Evolutionary conservation across 257 asterid genomes (phyloP), one percentile per base, ranked within the genome.

Genomic region (Nicotiana sylvestris): DNA sequence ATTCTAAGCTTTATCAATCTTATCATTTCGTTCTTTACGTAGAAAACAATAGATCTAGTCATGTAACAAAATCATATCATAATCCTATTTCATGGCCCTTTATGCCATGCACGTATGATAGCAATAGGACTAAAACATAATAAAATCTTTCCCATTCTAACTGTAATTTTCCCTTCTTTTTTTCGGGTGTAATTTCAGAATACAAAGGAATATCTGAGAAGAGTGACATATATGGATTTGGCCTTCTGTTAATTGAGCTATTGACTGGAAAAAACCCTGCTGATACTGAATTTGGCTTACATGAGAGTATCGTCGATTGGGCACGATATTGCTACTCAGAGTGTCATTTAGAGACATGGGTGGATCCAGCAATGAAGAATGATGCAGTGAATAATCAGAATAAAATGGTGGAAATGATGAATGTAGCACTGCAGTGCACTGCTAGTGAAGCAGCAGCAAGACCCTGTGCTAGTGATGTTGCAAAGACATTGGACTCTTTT

Each of bases 321-420:
- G 98, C 98, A 0, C 86, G 98, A 65, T 87, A 91, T 56, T 93
- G 98, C 85, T 92, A 95, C 87, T 90, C 98, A 0, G 96, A 95
- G 37, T 90, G 98, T 80, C 96, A 88, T 88, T 82, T 95, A 53
- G 98, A 93, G 27, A 82, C 55, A 76, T 95, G 98, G 98, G 89
- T 93, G 15, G 97, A 95, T 81, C 84, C 88, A 39, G 66, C 10
- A 9, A 87, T 93, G 85, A 89, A 85, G 83, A 82, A 64, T 72
- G 77, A 85, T 21, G 89, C 77, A 1, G 1, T 86, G 66, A 77
- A 69, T 32, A 46, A 80, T 76, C 89, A 88, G 88, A 90, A 88
- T 62, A 89, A 89, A 70, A 84, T 93, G 5, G 94, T 93, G 4
- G 96, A 89, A 89, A 91, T 89, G 57, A 95, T 95, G 98, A 91